Evolutionary conservation across 257 asterid species (phyloP).

Genomic region (Echium plantagineum): DNA sequence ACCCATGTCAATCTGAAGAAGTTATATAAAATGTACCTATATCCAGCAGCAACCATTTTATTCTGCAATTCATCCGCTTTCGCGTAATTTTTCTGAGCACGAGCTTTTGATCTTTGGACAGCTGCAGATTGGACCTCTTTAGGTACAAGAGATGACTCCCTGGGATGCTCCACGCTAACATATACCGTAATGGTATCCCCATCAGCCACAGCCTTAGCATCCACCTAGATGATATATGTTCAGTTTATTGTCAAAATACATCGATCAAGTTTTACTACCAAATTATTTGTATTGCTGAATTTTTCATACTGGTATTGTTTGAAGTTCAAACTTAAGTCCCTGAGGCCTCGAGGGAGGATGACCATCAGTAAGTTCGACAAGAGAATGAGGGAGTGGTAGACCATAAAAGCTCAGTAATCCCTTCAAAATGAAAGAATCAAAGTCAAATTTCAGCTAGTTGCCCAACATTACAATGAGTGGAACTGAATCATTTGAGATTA

Average conservation of each 20-base stretch:
- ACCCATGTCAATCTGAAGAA: neutral
- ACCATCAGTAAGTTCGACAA: constrained; percentile 51
- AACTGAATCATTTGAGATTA: constrained; percentile 6
- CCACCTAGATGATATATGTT: constrained; percentile 38
- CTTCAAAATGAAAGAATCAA: constrained; percentile 16
- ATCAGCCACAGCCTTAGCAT: constrained; percentile 87
- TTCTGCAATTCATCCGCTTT: constrained; percentile 65
- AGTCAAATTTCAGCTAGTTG: neutral
- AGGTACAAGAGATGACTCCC: constrained; percentile 67
- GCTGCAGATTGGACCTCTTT: constrained; percentile 51
- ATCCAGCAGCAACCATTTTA: constrained; percentile 65
- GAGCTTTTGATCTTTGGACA: constrained; percentile 52
- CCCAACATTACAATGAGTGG: neutral
- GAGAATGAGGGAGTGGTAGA: constrained; percentile 57
- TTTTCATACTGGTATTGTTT: constrained; percentile 70
- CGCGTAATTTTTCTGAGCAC: constrained; percentile 45
- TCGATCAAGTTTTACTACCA: neutral
- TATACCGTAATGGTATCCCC: constrained; percentile 89
- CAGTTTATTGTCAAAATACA: neutral
- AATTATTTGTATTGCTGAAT: neutral
- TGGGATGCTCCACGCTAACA: constrained; percentile 40
- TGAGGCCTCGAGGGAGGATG: constrained; percentile 36
- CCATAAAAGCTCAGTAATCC: constrained; percentile 69
- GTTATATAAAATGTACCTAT: constrained; percentile 30
- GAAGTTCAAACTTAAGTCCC: constrained; percentile 70